phyloP scores from a whole-genome alignment of 2,329 filamentous ascomycete species.

The Thermomyces lanuginosus region DNA sequence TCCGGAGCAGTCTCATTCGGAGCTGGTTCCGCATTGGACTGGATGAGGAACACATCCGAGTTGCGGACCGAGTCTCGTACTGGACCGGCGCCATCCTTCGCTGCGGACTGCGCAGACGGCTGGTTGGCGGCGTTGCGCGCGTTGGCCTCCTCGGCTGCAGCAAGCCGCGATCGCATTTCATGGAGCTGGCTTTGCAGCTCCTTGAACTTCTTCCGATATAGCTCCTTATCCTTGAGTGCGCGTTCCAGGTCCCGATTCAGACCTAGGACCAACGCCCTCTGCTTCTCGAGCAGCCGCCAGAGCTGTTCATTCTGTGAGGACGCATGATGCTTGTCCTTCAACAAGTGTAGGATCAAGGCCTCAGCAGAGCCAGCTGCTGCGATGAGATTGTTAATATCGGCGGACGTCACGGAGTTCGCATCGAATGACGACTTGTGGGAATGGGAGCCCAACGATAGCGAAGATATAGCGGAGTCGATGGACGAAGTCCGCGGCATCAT shows the following conservation, averaged over 20 bases:
- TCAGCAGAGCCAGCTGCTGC: conserved; percentile 76
- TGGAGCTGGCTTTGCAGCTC: conserved; percentile 43
- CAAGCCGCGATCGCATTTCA: no score
- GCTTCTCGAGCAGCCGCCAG: conserved; percentile 93
- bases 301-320: conserved; percentile 80
- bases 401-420: conserved; percentile 38
- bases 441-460: conserved; percentile 45
- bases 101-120: no score
- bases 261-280: conserved; percentile 80
- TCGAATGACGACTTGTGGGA: conserved; percentile 45
- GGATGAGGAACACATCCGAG: no score
- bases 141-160: no score
- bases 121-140: no score
- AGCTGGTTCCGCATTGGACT: no score
- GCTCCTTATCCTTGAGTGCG: conserved; percentile 83
- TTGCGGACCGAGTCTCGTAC: no score
- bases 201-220: conserved; percentile 79
- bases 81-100: no score
- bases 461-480: conserved; percentile 84
- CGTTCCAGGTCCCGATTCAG: conserved; percentile 89
- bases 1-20: no score
- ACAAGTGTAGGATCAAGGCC: conserved; percentile 68
- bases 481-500: conserved; percentile 58
- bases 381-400: conserved; percentile 65
- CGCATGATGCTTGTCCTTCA: conserved; percentile 82